Evolutionary conservation across 768 basidiomycete genomes (phyloP), one percentile per base, ranked within the genome.

Genomic region (Albatrellus ellisii): DNA sequence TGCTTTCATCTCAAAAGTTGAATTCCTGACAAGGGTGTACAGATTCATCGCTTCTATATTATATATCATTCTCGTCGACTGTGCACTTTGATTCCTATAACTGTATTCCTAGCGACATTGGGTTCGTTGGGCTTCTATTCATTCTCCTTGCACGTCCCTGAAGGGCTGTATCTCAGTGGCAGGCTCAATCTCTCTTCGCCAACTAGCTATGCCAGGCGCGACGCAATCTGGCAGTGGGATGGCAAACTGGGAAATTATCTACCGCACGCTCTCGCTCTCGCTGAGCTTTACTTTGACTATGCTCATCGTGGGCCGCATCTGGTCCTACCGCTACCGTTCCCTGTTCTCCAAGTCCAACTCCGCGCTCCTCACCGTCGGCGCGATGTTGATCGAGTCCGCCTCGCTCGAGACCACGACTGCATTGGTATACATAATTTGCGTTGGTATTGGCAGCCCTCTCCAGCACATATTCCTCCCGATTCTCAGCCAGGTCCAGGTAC

Each of bases 191-290:
- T 47, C 49, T n/a, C 49, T 50, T 42, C 25, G 11, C 26, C 41
- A 45, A 41, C 43, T 50, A 10, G 28, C 49, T 14, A 33, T 39
- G 15, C 47, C 49, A 7, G 47, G 47, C 8, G 42, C 24, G 1
- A 45, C 43, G 2, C 41, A 45, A 15, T 22, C 36, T 11, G 34
- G 37, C 2, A 32, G 28, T 12, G 35, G 22, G 21, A 43, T 50
- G 6, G 42, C 42, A 22, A 38, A 43, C 21, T 51, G 48, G 47
- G 35, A 45, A n/a, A 29, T 51, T 21, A 20, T 43, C 36, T 51
- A 49, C 26, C 50, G 50, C n/a, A 51, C 50, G 9, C 34, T 48
- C 27, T 51, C 50, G 7, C 47, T 51, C 26, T 39, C 38, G 26
- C 47, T 49, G 27, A 32, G 44, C 24, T 9, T 40, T 28, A 39